phyloP scores from a whole-genome alignment of 2,329 filamentous ascomycete species.

The Alternaria longipes region DNA sequence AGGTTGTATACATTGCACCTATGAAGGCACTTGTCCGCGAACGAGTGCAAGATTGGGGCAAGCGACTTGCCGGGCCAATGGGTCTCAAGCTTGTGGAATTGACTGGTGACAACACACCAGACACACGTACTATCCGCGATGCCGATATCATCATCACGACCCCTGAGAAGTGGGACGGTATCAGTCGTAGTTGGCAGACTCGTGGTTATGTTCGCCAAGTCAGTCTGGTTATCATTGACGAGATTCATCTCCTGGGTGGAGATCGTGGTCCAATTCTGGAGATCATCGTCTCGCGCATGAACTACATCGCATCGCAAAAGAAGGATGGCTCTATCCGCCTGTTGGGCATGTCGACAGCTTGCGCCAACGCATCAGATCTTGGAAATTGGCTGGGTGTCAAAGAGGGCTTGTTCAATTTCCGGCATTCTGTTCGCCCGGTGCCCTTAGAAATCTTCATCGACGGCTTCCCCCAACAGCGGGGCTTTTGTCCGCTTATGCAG shows the following conservation, averaged over 20 bases:
- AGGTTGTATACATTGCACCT: slow-evolving; percentile 98
- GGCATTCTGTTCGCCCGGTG: slow-evolving; percentile 94
- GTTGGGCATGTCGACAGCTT: slow-evolving; percentile 98
- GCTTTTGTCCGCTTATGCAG: slow-evolving; percentile 98
- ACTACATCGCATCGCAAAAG: slow-evolving; percentile 95
- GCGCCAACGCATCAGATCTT: slow-evolving; percentile 92
- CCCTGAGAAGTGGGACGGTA: slow-evolving; percentile 99
- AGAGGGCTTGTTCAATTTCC: slow-evolving; percentile 93
- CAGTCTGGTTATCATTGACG: slow-evolving; percentile 95
- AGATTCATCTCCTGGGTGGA: slow-evolving; percentile 96
- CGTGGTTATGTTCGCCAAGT: slow-evolving; percentile 96
- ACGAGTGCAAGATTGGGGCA: slow-evolving; percentile 93
- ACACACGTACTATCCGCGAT: slow-evolving; percentile 92
- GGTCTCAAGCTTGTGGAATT: slow-evolving; percentile 92
- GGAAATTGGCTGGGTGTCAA: slow-evolving; percentile 98
- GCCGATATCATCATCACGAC: slow-evolving; percentile 99
- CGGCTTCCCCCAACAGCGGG: slow-evolving; percentile 92
- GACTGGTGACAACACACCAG: slow-evolving; percentile 97
- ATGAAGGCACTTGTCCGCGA: slow-evolving; percentile 99
- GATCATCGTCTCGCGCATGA: slow-evolving; percentile 94
- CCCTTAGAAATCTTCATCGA: slow-evolving; percentile 97
- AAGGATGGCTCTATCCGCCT: slow-evolving; percentile 84
- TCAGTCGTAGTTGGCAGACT: slow-evolving; percentile 98
- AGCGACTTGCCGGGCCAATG: slow-evolving; percentile 80
- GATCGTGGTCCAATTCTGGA: slow-evolving; percentile 97